Percentiles rank a stretch among this genome's conserved stretches.
Evolutionary conservation across 2,329 filamentous ascomycete genomes (phyloP).

Genomic region (Diaporthe eres): DNA sequence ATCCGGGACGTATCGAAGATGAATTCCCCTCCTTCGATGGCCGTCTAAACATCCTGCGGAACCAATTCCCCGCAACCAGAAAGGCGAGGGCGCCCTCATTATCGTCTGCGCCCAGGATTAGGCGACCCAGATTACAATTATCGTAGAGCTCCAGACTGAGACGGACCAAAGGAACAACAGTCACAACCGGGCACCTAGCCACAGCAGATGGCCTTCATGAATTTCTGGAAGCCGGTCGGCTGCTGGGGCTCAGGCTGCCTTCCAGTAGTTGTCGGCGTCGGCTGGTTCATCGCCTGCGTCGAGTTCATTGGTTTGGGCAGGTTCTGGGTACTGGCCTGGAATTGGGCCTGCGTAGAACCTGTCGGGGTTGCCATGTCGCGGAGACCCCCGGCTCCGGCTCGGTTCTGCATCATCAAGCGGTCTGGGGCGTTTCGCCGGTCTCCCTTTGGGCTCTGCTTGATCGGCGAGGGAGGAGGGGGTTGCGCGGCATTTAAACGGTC

Average conservation of each 20-base stretch:
- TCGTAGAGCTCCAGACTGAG: constrained; percentile 23
- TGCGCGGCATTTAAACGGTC: constrained; percentile 95
- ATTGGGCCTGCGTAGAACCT: constrained; percentile 94
- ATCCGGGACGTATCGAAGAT: constrained; percentile 41
- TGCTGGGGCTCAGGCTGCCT: constrained; percentile 75
- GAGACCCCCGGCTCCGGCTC: constrained; percentile 79
- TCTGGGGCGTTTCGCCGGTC: constrained; percentile 83
- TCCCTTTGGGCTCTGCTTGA: constrained; percentile 82
- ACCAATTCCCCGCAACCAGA: constrained; percentile 30
- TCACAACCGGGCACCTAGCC: constrained; percentile 65
- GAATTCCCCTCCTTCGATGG: constrained; percentile 37
- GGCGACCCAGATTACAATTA: constrained; percentile 34
- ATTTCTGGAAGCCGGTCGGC: constrained; percentile 88
- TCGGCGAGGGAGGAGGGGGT: constrained; percentile 88
- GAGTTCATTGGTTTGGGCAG: constrained; percentile 76
- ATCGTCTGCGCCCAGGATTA: constrained; percentile 26
- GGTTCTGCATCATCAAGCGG: constrained; percentile 81
- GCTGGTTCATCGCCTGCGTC: constrained; percentile 72
- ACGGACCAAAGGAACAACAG: constrained; percentile 43
- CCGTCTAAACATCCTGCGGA: constrained; percentile 37
- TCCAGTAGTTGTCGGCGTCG: constrained; percentile 64
- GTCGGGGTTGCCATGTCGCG: constrained; percentile 86
- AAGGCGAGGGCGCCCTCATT: constrained; percentile 34
- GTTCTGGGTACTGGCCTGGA: constrained; percentile 95
- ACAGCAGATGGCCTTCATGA: constrained; percentile 94